Percentiles rank a stretch among this genome's conserved stretches.
These are phyloP conservation scores for Kazachstania africana DNA, from an alignment of 805 yeast genomes.

Conservation along the genomic window DNA sequence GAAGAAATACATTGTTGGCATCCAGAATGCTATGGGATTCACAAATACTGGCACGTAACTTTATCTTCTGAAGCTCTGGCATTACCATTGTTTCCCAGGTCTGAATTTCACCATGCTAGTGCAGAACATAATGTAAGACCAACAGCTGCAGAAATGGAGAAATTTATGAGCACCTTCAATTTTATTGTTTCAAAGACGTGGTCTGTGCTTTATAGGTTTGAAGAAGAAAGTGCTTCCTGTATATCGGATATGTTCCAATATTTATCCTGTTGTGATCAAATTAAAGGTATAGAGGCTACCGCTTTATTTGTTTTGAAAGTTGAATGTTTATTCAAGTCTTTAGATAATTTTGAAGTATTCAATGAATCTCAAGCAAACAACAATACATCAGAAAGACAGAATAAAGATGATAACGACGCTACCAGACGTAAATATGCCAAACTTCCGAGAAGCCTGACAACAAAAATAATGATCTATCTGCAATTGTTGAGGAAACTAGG, in stretches of 20 bases:
- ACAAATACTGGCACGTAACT: constrained; percentile 89
- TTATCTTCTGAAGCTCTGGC: constrained; percentile 53
- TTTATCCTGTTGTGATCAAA: constrained; percentile 64
- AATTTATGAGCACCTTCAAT: constrained; percentile 57
- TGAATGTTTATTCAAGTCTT: constrained; percentile 64
- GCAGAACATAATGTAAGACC: constrained; percentile 26
- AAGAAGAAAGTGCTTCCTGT: constrained; percentile 79
- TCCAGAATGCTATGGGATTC: constrained; percentile 97
- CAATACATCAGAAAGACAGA: neutral
- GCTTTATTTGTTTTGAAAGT: constrained; percentile 62
- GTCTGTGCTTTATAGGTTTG: constrained; percentile 79
- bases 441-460: constrained; percentile 70
- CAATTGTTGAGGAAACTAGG: constrained; percentile 62
- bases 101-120: constrained; percentile 13
- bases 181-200: constrained; percentile 54
- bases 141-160: constrained; percentile 37
- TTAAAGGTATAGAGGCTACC: constrained; percentile 56
- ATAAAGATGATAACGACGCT: neutral
- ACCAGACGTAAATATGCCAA: constrained; percentile 28
- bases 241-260: constrained; percentile 84
- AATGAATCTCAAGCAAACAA: neutral
- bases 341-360: constrained; percentile 38
- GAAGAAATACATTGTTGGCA: constrained; percentile 96
- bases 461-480: constrained; percentile 81
- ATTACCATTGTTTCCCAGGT: constrained; percentile 23